phyloP scores from a whole-genome alignment of 768 basidiomycete species.

The Tricholoma sp. region DNA sequence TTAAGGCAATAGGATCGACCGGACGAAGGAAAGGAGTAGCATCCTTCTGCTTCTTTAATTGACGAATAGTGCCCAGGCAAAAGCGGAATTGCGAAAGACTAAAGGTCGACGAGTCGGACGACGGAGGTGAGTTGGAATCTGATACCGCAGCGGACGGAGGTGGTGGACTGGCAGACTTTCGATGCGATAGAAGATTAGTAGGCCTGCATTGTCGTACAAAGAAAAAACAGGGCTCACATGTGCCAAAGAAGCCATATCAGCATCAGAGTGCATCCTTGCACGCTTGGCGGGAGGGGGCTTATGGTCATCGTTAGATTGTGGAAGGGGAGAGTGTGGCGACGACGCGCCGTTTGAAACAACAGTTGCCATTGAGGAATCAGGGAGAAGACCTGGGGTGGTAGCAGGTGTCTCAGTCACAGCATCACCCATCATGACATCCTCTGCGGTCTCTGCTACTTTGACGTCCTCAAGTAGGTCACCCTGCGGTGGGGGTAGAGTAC shows the following conservation, averaged over 20 bases:
- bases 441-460: constrained; percentile 47
- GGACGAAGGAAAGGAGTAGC: constrained; percentile 77
- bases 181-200: constrained; percentile 27
- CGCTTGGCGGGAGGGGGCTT: constrained; percentile 81
- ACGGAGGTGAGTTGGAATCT: constrained; percentile 26
- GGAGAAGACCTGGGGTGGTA: constrained; percentile 33
- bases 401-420: constrained; percentile 32
- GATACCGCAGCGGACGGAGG: constrained; percentile 47
- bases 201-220: constrained; percentile 47
- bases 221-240: constrained; percentile 54
- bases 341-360: constrained; percentile 31
- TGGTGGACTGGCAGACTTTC: constrained; percentile 72
- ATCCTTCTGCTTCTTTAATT: constrained; percentile 84
- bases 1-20: constrained; percentile 81
- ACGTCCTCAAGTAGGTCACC: constrained; percentile 48
- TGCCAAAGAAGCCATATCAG: constrained; percentile 66
- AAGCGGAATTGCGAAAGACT: constrained; percentile 75
- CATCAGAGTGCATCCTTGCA: constrained; percentile 70
- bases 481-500: constrained; percentile 38
- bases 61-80: constrained; percentile 69
- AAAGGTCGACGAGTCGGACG: constrained; percentile 39
- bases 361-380: constrained; percentile 35
- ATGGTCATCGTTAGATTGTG: constrained; percentile 45
- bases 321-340: constrained; percentile 28
- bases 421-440: constrained; percentile 39